Evolutionary conservation across 495 filamentous ascomycete genomes (phyloP).

Genomic region (Neurospora cerealis): DNA sequence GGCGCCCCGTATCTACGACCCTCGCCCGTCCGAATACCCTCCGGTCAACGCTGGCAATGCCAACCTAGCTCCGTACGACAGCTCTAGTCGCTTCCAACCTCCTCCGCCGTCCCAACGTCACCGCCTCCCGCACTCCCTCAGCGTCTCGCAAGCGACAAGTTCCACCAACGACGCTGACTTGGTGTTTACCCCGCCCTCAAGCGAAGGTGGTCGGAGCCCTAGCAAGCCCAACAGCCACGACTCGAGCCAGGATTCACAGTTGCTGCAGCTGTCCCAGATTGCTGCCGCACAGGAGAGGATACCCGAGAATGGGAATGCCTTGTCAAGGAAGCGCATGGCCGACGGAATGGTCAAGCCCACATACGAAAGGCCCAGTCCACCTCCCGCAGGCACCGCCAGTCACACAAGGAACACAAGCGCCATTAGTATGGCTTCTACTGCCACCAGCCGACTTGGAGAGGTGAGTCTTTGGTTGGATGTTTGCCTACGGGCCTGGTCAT

Average conservation of each 20-base stretch:
- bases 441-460: conserved; percentile 62
- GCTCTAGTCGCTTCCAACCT: background rate
- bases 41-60: background rate
- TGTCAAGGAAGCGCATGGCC: conserved; percentile 51
- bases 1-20: background rate
- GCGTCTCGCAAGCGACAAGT: conserved; percentile 33
- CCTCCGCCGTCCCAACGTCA: conserved; percentile 9
- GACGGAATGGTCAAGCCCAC: conserved; percentile 51
- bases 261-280: conserved; percentile 43
- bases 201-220: conserved; percentile 32
- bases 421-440: conserved; percentile 42
- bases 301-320: conserved; percentile 20
- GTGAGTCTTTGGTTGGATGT: conserved; percentile 29
- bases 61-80: background rate
- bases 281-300: conserved; percentile 42
- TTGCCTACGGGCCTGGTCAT: too few species aligned
- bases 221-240: conserved; percentile 21
- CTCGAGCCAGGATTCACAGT: conserved; percentile 39
- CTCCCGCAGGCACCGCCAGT: conserved; percentile 28
- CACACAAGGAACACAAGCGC: conserved; percentile 64
- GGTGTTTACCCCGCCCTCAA: conserved; percentile 37
- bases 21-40: conserved; percentile 1
- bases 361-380: conserved; percentile 26
- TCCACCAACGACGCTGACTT: conserved; percentile 32
- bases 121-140: conserved; percentile 23